A percentile compares a stretch with the other conserved stretches of the same genome.
Evolutionary conservation across 2,329 filamentous ascomycete genomes (phyloP).

Genomic region (Capronia americana): DNA sequence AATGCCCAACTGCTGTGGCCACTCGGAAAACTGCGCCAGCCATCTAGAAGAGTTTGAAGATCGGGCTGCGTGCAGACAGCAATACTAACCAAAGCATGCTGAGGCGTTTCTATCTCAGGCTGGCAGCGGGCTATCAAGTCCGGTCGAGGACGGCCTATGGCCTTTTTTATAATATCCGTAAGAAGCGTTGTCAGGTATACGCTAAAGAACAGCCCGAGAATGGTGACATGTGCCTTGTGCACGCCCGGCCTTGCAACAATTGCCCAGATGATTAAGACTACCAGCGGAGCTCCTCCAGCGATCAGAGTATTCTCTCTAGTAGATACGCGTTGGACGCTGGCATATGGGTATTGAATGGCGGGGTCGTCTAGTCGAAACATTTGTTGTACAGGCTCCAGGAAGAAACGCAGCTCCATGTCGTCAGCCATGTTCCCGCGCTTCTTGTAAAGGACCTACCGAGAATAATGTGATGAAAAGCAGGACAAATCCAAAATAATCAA

Average conservation of each 20-base stretch:
- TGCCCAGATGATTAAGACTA: constrained; percentile 70
- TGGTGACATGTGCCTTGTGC: constrained; percentile 83
- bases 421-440: constrained; percentile 13
- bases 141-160: constrained; percentile 80
- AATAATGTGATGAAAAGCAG: constrained; percentile 72
- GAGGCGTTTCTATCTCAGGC: constrained; percentile 65
- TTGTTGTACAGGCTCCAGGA: constrained; percentile 86
- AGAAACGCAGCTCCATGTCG: constrained; percentile 69
- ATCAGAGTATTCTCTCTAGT: constrained; percentile 76
- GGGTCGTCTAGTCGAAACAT: constrained; percentile 90
- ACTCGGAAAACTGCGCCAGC: constrained; percentile 69
- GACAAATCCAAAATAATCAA: constrained; percentile 81
- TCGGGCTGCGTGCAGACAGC: constrained; percentile 56
- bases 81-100: constrained; percentile 58
- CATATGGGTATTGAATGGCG: constrained; percentile 83
- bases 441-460: constrained; percentile 13
- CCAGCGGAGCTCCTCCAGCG: constrained; percentile 73
- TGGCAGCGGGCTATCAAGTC: constrained; percentile 87
- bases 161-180: constrained; percentile 89
- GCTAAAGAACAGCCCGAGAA: constrained; percentile 79
- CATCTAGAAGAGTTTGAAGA: constrained; percentile 65
- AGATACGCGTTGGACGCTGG: constrained; percentile 79
- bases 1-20: constrained; percentile 69
- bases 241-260: constrained; percentile 64
- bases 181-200: constrained; percentile 79